Evolutionary conservation across 1,284 basidiomycete species (phyloP).

Genomic region (Leccinum subatratum): DNA sequence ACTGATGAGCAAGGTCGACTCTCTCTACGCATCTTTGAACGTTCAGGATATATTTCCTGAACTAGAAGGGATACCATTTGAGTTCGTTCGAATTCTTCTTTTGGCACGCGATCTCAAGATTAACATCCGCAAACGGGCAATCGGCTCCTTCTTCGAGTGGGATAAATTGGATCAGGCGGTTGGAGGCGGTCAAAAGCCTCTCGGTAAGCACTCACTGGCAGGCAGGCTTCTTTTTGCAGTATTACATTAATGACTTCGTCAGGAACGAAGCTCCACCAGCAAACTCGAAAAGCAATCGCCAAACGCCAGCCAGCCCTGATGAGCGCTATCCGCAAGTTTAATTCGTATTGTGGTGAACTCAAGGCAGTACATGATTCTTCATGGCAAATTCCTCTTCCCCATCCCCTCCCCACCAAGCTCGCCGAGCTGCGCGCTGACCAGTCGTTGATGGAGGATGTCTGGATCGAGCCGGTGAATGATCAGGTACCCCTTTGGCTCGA

Average conservation of each 20-base stretch:
- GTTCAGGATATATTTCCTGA: too few species aligned
- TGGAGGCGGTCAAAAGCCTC: slow-evolving; percentile 29
- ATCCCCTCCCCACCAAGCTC: slow-evolving; percentile 13
- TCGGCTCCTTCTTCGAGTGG: slow-evolving; percentile 38
- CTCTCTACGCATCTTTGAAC: too few species aligned
- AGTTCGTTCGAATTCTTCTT: slow-evolving; percentile 30
- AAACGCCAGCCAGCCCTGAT: slow-evolving; percentile 1
- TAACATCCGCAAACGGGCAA: slow-evolving; percentile 35
- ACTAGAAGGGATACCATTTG: not conserved
- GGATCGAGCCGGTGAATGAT: slow-evolving; percentile 15
- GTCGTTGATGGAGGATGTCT: slow-evolving; percentile 38
- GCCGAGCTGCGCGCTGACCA: slow-evolving; percentile 27
- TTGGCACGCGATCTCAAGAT: slow-evolving; percentile 38
- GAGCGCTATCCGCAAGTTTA: not conserved
- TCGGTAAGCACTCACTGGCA: slow-evolving; percentile 23
- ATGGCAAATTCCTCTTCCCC: not conserved
- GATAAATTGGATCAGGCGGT: slow-evolving; percentile 37
- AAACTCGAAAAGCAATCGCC: not conserved
- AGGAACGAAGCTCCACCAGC: not conserved
- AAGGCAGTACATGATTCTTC: not conserved
- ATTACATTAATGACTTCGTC: not conserved
- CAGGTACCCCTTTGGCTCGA: too few species aligned
- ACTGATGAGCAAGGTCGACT: too few species aligned
- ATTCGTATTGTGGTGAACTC: not conserved
- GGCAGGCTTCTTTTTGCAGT: not conserved